Evolutionary conservation across 2,329 filamentous ascomycete genomes (phyloP).

Genomic region (Aspergillus novoparasiticus): DNA sequence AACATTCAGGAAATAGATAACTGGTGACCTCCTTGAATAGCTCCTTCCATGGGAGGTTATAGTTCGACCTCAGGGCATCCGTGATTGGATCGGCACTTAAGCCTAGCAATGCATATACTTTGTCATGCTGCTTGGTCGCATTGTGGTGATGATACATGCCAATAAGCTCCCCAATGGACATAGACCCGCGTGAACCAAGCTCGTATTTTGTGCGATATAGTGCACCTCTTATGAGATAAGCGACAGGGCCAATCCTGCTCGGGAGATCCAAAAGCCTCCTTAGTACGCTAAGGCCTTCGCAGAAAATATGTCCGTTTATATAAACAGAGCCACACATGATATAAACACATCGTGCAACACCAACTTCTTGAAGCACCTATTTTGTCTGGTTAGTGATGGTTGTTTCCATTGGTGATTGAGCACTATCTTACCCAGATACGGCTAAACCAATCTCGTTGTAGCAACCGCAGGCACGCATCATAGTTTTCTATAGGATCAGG

Average conservation of each 20-base stretch:
- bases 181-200: neutral
- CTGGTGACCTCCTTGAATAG: neutral
- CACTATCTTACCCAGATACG: conserved; percentile 7
- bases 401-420: accelerated
- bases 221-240: neutral
- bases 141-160: neutral
- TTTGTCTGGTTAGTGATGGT: neutral
- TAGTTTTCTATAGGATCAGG: too few relatives aligned
- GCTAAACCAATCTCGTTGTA: conserved; percentile 2
- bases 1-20: neutral
- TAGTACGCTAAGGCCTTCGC: neutral
- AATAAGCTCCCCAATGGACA: neutral
- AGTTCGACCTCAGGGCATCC: neutral
- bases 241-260: neutral
- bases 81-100: neutral
- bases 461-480: neutral
- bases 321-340: conserved; percentile 4
- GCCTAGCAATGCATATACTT: neutral
- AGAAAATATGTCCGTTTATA: conserved; percentile 2
- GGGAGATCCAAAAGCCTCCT: neutral
- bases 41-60: neutral
- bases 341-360: neutral
- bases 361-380: conserved; percentile 10
- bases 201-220: neutral
- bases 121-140: neutral